These are phyloP conservation scores for Acer saccharum DNA, from an alignment of 345 rosid genomes.

Conservation along the genomic window DNA sequence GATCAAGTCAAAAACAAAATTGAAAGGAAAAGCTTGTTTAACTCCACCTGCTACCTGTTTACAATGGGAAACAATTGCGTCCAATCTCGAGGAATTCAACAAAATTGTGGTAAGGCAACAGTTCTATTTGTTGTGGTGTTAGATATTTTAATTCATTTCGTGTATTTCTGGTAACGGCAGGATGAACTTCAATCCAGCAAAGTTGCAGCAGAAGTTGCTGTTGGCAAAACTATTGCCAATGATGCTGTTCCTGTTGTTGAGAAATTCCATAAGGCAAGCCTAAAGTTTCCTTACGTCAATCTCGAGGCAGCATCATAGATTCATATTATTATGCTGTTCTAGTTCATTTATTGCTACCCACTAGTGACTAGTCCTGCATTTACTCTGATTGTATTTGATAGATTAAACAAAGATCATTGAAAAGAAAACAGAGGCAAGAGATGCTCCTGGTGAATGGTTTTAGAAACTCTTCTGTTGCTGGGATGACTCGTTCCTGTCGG, in stretches of 20 bases:
- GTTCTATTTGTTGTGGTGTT: constrained; percentile 1
- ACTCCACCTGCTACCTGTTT: constrained; percentile 25
- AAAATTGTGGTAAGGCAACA: constrained; percentile 52
- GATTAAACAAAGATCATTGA: constrained; percentile 72
- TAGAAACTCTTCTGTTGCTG: constrained; percentile 32
- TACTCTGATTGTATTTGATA: constrained; percentile 29
- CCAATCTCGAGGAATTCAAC: constrained; percentile 67
- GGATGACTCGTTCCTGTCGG: constrained; percentile 66
- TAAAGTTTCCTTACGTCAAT: not conserved
- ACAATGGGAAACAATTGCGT: constrained; percentile 83
- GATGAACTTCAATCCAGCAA: constrained; percentile 63
- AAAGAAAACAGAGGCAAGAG: constrained; percentile 57
- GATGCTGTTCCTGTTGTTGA: constrained; percentile 59
- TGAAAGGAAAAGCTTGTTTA: constrained; percentile 36
- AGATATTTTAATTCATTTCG: constrained; percentile 17
- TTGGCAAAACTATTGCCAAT: constrained; percentile 51
- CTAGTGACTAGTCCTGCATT: not conserved
- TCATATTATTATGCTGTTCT: not conserved
- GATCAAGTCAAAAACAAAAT: constrained; percentile 32
- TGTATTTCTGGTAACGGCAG: constrained; percentile 42
- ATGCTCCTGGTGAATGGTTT: constrained; percentile 39
- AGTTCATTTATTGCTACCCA: constrained; percentile 6
- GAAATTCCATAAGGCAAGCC: constrained; percentile 62
- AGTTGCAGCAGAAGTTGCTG: constrained; percentile 47
- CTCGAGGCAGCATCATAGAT: not conserved